Conservation (phyloP, 2,329 filamentous ascomycete genomes). For the Aureobasidium subglaciale region DNA sequence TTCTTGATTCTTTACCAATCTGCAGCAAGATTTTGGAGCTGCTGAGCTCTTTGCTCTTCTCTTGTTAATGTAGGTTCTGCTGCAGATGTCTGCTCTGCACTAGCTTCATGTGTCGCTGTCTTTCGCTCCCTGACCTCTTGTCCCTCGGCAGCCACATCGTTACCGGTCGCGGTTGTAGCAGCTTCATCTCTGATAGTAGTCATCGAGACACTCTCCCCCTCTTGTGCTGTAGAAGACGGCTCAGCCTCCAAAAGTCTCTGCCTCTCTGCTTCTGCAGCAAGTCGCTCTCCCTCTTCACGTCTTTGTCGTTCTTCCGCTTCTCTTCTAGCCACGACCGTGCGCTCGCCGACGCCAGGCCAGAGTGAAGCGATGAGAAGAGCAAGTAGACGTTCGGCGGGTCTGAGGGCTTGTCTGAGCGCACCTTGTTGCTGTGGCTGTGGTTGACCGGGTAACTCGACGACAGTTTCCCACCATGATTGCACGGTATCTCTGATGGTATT, state of each 20-base stretch:
- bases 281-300: constrained; percentile 24
- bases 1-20: constrained; percentile 1
- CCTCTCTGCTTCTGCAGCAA: constrained; percentile 12
- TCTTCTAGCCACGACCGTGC: constrained; percentile 50
- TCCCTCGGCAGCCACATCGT: background rate
- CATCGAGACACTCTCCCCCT: background rate
- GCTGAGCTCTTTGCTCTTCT: constrained; percentile 2
- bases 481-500: constrained; percentile 24
- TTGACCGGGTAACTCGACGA: constrained; percentile 27
- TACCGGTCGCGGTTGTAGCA: background rate
- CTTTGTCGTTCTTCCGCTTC: constrained; percentile 31
- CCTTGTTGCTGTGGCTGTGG: constrained; percentile 20
- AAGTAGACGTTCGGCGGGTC: constrained; percentile 47
- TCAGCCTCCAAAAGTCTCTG: constrained; percentile 1
- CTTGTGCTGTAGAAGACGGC: background rate
- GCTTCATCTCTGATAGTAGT: background rate
- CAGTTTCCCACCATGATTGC: constrained; percentile 38
- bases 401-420: constrained; percentile 29
- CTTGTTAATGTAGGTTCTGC: background rate
- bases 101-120: background rate
- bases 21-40: background rate
- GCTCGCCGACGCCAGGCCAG: constrained; percentile 55
- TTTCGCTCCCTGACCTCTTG: constrained; percentile 9
- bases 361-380: constrained; percentile 58
- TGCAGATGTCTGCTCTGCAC: background rate